phyloP scores from a whole-genome alignment of 176 grass and related monocot species.

The sorghum (Sorghum bicolor) region Sorghum_bicolor_NCBIv3 NC_012871.2:9838501-9839000 shows the following conservation, averaged over 20 bases:
- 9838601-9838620: background rate
- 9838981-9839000: background rate
- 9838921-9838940: constrained; percentile 39
- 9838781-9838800: background rate
- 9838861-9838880: constrained; percentile 3
- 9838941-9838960: background rate
- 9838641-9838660: background rate
- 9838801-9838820: constrained; percentile 13
- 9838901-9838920: constrained; percentile 26
- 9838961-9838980: background rate
- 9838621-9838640: background rate
- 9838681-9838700: background rate
- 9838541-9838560: no score
- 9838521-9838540: no score
- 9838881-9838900: background rate
- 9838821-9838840: constrained; percentile 24
- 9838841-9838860: constrained; percentile 28
- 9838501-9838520: no score
- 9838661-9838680: background rate
- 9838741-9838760: background rate
- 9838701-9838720: background rate
- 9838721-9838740: constrained; percentile 1
- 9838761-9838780: constrained; percentile 10
- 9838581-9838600: no score
- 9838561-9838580: no score